phyloP scores from a whole-genome alignment of 768 basidiomycete species.

The Suillus ampliporus region DNA sequence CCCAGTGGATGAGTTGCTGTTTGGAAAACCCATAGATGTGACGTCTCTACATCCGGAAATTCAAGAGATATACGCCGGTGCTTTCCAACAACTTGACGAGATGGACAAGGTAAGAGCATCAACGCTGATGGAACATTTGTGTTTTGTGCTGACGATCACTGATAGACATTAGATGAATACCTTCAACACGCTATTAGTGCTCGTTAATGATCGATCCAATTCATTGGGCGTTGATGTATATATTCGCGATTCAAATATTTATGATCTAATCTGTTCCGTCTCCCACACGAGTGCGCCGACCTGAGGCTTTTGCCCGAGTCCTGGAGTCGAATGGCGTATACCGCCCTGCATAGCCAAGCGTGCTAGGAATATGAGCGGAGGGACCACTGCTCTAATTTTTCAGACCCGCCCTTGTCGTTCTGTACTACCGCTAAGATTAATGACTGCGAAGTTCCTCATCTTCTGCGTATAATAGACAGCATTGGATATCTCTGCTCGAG shows the following conservation, averaged over 20 bases:
- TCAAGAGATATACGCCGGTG: constrained; percentile 69
- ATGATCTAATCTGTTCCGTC: neutral
- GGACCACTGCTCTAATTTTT: no score
- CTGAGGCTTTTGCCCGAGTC: no score
- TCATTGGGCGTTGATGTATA: neutral
- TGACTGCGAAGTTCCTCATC: neutral
- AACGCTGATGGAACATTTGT: neutral
- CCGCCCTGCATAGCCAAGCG: no score
- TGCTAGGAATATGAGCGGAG: no score
- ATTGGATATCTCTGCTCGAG: neutral
- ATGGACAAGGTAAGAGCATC: constrained; percentile 70
- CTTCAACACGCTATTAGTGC: constrained; percentile 28
- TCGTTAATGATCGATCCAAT: constrained; percentile 16
- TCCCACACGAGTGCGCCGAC: no score
- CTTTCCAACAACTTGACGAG: constrained; percentile 77
- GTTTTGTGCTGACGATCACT: constrained; percentile 10
- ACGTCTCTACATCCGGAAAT: constrained; percentile 72
- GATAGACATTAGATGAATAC: constrained; percentile 37
- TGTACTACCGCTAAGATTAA: neutral
- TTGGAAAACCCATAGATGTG: constrained; percentile 67
- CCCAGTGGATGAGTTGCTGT: constrained; percentile 74
- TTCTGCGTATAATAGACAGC: neutral
- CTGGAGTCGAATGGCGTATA: no score
- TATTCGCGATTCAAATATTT: neutral
- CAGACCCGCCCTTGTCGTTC: no score